Base-by-base conservation (phyloP, 192 early-diverging fungal species). In the Mortierella antarctica region DNA sequence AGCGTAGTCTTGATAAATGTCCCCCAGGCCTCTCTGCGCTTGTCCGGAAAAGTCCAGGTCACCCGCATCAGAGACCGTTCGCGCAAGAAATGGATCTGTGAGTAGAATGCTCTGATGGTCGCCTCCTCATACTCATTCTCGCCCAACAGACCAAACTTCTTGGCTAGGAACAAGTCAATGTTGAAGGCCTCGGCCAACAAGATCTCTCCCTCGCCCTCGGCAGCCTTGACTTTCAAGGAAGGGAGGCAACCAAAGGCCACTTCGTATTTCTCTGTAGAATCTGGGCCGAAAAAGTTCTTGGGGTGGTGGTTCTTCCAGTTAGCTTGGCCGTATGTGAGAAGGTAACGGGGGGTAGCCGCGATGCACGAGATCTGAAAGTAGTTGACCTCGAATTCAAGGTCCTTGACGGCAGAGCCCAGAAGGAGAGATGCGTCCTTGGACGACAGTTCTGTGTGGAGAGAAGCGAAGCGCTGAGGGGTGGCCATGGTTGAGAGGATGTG, bases 361-460 rank as follows among this genome's bases (percentile, higher is more conserved):
- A 71, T 14, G 21, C 69, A 71, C 7, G 69, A 61, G 18, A 71
- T 52, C 50, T 62, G 5, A 40, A 71, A 71, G 21, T 71, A 71
- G 0, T 11, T 8, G 21, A 71, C n/a, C 20, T 71, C 69, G 39
- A 23, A 71, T 13, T 66, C 65, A 3, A 66, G 13, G 31, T 41
- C 41, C 48, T 53, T 71, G 20, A 50, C 31, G 5, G 58, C 57
- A 2, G 56, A 47, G n/a, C 20, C 55, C 18, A 71, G 48, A 31
- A 71, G 42, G n/a, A 31, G 69, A 2, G 69, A 47, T 12, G 61
- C 49, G 18, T 62, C 59, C 46, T 71, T 52, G 21, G 51, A 42
- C 15, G 69, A 71, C 6, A 50, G 11, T 6, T 58, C 69, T 17
- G 55, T 45, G 4, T 60, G 41, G 69, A 71, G 31, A 71, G 40